Percentiles rank a stretch among this genome's conserved stretches.
These are phyloP conservation scores for Pisolithus thermaeus DNA, from an alignment of 1,284 basidiomycete species.

Conservation along the genomic window DNA sequence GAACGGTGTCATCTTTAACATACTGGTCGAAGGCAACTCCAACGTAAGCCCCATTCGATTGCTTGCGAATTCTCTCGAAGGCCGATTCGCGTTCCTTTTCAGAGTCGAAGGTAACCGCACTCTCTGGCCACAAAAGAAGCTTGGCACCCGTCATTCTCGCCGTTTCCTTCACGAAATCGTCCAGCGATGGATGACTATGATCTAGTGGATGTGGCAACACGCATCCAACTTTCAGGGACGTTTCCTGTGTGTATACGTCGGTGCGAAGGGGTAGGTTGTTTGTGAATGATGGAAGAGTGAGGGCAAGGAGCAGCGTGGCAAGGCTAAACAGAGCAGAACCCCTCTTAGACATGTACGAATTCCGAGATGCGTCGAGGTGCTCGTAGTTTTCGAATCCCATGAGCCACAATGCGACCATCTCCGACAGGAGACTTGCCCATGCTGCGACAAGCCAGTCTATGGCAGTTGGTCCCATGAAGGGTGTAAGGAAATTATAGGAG, in stretches of 20 bases:
- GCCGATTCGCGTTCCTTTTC: constrained; percentile 42
- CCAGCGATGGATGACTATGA: constrained; percentile 41
- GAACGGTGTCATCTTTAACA: constrained; percentile 31
- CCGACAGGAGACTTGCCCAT: constrained; percentile 63
- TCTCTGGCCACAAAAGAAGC: constrained; percentile 76
- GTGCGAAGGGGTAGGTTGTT: constrained; percentile 39
- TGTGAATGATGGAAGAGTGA: constrained; percentile 55
- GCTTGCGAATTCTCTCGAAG: constrained; percentile 38
- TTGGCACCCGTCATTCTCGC: constrained; percentile 41
- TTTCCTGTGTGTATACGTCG: constrained; percentile 37
- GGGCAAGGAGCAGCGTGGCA: constrained; percentile 34
- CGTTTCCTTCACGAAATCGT: constrained; percentile 57
- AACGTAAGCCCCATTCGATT: constrained; percentile 37
- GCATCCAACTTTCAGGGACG: constrained; percentile 59
- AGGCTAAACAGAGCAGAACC: constrained; percentile 31
- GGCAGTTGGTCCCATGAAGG: constrained; percentile 48
- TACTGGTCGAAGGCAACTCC: constrained; percentile 67
- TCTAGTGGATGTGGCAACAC: constrained; percentile 45
- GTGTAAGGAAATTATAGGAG: constrained; percentile 58
- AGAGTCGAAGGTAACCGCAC: constrained; percentile 58
- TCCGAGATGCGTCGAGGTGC: constrained; percentile 1
- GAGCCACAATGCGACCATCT: constrained; percentile 48
- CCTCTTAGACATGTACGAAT: constrained; percentile 15
- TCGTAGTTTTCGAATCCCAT: constrained; percentile 32
- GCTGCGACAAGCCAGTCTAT: constrained; percentile 66